These are phyloP conservation scores for Mycena filopes DNA, from an alignment of 768 basidiomycete genomes.

Conservation along the genomic window DNA sequence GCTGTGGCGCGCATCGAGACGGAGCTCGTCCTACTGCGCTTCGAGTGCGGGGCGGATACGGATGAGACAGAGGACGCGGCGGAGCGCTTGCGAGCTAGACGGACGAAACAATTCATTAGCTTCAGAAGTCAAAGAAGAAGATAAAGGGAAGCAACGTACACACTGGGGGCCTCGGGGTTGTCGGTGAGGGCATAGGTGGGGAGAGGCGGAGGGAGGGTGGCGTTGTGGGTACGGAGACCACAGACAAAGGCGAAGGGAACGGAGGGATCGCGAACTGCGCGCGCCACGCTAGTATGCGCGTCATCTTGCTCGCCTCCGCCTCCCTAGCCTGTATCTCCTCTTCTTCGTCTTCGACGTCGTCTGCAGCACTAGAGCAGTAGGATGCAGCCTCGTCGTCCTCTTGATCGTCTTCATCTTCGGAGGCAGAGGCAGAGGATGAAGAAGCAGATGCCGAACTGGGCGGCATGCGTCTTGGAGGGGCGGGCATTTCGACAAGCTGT, in stretches of 20 bases:
- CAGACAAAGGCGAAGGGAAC: not conserved
- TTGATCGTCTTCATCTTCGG: slow-evolving; percentile 43
- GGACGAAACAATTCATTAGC: not conserved
- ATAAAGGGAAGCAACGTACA: slow-evolving; percentile 9
- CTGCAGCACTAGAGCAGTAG: slow-evolving; percentile 28
- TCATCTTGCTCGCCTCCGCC: slow-evolving; percentile 63
- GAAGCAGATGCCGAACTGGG: slow-evolving; percentile 52
- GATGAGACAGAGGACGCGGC: slow-evolving; percentile 7
- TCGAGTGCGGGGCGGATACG: slow-evolving; percentile 24
- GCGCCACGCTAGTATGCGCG: slow-evolving; percentile 79
- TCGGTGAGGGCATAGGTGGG: not conserved
- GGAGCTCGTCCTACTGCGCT: slow-evolving; percentile 23
- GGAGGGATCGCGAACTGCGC: slow-evolving; percentile 46
- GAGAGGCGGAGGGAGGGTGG: not conserved
- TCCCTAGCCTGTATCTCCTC: slow-evolving; percentile 57
- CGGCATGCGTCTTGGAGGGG: slow-evolving; percentile 56
- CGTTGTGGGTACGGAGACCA: not conserved
- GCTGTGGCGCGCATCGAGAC: not conserved
- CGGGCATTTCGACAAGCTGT: slow-evolving; percentile 74
- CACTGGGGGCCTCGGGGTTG: not conserved
- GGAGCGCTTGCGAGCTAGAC: slow-evolving; percentile 23
- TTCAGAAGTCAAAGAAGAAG: not conserved
- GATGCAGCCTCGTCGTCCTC: slow-evolving; percentile 52
- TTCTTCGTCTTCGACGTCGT: slow-evolving; percentile 51
- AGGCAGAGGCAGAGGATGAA: slow-evolving; percentile 47